A percentile compares a stretch with the other conserved stretches of the same genome.
Evolutionary conservation across 345 rosid genomes (phyloP).

Genomic region (Camelina neglecta): DNA sequence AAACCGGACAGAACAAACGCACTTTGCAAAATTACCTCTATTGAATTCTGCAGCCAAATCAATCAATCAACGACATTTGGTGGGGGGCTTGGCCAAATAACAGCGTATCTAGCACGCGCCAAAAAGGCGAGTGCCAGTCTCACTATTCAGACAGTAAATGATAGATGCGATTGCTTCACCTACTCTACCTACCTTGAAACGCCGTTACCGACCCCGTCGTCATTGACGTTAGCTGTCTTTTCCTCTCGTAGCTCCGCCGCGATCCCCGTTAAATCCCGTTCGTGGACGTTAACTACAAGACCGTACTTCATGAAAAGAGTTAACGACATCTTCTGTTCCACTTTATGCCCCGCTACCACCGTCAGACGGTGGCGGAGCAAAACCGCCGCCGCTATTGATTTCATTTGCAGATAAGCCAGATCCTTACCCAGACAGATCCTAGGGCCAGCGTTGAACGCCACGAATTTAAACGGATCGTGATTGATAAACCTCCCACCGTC

Average conservation of each 20-base stretch:
- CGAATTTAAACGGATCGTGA: slow-evolving; percentile 80
- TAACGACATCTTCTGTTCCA: slow-evolving; percentile 97
- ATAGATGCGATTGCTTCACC: slow-evolving; percentile 35
- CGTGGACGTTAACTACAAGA: slow-evolving; percentile 63
- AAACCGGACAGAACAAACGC: slow-evolving; percentile 16
- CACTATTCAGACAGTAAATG: slow-evolving; percentile 34
- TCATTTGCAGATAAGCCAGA: slow-evolving; percentile 90
- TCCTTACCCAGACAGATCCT: slow-evolving; percentile 87
- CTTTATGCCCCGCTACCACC: slow-evolving; percentile 72
- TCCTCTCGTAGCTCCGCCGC: slow-evolving; percentile 45
- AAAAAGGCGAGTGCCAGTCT: slow-evolving; percentile 24
- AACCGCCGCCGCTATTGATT: slow-evolving; percentile 81
- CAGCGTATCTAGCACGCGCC: slow-evolving; percentile 34
- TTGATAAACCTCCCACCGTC: slow-evolving; percentile 58
- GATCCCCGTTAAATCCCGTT: slow-evolving; percentile 59
- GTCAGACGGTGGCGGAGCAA: slow-evolving; percentile 70
- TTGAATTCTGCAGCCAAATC: slow-evolving; percentile 29
- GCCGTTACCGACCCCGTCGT: slow-evolving; percentile 48
- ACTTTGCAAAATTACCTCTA: slow-evolving; percentile 45
- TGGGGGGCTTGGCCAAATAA: background rate
- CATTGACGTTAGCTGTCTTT: slow-evolving; percentile 34
- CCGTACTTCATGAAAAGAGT: slow-evolving; percentile 93
- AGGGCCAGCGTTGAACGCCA: slow-evolving; percentile 95
- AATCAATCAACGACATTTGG: slow-evolving; percentile 14
- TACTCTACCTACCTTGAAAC: slow-evolving; percentile 35